Evolutionary conservation across 306 rosid species (phyloP).

Genomic region (Dryas octopetala): DNA sequence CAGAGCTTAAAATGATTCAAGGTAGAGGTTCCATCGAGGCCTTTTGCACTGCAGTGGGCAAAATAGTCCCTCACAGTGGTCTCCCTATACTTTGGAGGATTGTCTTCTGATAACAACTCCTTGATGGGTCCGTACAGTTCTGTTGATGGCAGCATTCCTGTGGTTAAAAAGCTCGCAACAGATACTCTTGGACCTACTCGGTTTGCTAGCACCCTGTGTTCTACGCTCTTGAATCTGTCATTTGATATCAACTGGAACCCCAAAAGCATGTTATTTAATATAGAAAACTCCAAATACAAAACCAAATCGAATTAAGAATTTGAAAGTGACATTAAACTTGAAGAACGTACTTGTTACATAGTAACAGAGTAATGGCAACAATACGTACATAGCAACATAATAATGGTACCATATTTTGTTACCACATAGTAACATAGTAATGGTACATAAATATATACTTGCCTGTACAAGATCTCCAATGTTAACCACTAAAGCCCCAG

Average conservation of each 20-base stretch:
- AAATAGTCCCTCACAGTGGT: slow-evolving; percentile 1
- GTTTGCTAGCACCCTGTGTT: slow-evolving; percentile 36
- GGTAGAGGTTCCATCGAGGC: slow-evolving; percentile 4
- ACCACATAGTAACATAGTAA: too few relatives aligned
- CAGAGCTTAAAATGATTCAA: neutral
- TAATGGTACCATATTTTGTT: too few relatives aligned
- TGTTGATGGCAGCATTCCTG: slow-evolving; percentile 4
- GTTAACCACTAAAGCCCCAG: slow-evolving; percentile 24
- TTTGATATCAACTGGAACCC: slow-evolving; percentile 28
- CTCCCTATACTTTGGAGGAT: slow-evolving; percentile 17
- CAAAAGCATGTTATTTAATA: neutral
- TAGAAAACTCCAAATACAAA: too few relatives aligned
- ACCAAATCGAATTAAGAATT: neutral
- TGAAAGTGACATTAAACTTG: too few relatives aligned
- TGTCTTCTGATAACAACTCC: slow-evolving; percentile 5
- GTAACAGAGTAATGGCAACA: too few relatives aligned
- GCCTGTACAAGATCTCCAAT: slow-evolving; percentile 29
- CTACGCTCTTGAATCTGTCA: slow-evolving; percentile 46
- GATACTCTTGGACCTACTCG: slow-evolving; percentile 17
- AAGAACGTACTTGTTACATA: too few relatives aligned
- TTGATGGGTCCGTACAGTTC: slow-evolving; percentile 10
- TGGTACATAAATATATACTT: neutral
- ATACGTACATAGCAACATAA: too few relatives aligned
- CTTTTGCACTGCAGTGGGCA: neutral
- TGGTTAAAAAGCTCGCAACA: neutral